phyloP scores from a whole-genome alignment of 2,329 filamentous ascomycete species.

The Colletotrichum coccodes region DNA sequence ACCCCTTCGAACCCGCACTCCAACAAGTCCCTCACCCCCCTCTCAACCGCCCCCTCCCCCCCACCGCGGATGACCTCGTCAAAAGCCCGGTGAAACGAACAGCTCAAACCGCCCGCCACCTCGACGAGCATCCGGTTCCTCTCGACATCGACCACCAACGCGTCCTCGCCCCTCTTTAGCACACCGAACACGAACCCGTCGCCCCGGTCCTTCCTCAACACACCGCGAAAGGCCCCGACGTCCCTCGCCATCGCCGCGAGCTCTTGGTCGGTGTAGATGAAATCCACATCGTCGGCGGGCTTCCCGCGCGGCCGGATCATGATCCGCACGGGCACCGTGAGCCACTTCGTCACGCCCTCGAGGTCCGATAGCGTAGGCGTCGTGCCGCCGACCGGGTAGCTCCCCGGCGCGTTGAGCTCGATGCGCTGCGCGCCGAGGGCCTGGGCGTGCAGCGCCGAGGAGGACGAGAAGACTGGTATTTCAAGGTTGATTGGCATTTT shows the following conservation, averaged over 20 bases:
- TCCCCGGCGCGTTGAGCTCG: constrained; percentile 63
- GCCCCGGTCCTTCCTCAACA: constrained; percentile 51
- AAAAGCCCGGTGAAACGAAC: constrained; percentile 67
- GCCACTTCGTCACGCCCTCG: constrained; percentile 25
- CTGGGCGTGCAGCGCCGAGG: constrained; percentile 51
- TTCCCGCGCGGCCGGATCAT: constrained; percentile 65
- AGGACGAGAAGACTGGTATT: constrained; percentile 62
- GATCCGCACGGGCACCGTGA: constrained; percentile 56
- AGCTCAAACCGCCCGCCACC: constrained; percentile 52
- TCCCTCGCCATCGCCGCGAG: constrained; percentile 51
- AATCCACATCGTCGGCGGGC: constrained; percentile 46
- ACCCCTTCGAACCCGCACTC: constrained; percentile 60
- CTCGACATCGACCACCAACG: constrained; percentile 49
- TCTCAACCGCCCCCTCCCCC: constrained; percentile 29
- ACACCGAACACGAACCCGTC: constrained; percentile 69
- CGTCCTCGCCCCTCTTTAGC: constrained; percentile 37
- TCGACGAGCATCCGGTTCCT: constrained; percentile 52
- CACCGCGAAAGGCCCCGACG: constrained; percentile 43
- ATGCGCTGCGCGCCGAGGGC: constrained; percentile 58
- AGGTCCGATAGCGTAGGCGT: constrained; percentile 59
- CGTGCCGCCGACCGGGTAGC: constrained; percentile 61
- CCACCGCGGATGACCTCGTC: constrained; percentile 53
- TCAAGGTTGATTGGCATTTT: constrained; percentile 53
- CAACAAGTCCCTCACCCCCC: constrained; percentile 47
- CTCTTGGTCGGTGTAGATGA: constrained; percentile 59